A percentile compares a stretch with the other conserved stretches of the same genome.
Evolutionary conservation across 768 basidiomycete species (phyloP).

Genomic region (Suillus sp.): DNA sequence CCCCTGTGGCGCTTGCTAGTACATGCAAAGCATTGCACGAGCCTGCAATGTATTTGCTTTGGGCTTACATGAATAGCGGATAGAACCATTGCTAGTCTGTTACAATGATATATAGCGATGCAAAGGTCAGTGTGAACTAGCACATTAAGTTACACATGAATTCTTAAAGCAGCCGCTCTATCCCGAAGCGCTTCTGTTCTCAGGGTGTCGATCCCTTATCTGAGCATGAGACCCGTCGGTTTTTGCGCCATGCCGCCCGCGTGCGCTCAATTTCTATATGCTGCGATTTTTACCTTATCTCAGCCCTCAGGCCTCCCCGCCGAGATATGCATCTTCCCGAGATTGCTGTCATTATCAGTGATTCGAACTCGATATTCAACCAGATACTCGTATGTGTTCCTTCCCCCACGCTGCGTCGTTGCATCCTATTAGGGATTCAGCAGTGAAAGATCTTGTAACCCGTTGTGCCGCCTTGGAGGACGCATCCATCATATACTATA

Average conservation of each 20-base stretch:
- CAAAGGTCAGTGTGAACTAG: background rate
- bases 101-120: background rate
- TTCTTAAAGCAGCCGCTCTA: background rate
- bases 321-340: background rate
- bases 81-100: background rate
- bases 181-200: background rate
- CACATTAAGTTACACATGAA: background rate
- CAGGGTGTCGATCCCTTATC: background rate
- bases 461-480: background rate
- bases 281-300: background rate
- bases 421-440: background rate
- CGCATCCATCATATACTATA: background rate
- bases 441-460: background rate
- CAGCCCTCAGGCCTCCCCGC: background rate
- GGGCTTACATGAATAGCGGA: background rate
- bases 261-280: background rate
- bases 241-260: background rate
- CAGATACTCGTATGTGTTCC: background rate
- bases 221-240: background rate
- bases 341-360: background rate
- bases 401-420: background rate
- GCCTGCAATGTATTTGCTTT: background rate
- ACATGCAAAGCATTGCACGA: background rate
- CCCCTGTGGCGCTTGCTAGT: background rate
- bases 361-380: background rate